phyloP scores from a whole-genome alignment of 192 early-diverging fungal genomes.

The Spizellomyces sp. region DNA sequence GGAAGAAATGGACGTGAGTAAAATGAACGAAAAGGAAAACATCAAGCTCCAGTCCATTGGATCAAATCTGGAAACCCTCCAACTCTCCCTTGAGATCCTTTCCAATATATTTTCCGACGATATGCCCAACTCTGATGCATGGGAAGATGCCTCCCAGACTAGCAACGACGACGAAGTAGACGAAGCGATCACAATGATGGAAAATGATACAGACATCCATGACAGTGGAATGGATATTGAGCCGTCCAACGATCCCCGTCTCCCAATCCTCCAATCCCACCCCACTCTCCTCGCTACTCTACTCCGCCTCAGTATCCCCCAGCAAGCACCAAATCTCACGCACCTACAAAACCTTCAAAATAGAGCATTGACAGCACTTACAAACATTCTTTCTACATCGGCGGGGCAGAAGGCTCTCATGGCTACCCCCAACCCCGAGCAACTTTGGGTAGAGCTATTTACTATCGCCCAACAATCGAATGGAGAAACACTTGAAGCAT shows the following conservation, averaged over 20 bases:
- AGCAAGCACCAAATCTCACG: too few relatives aligned
- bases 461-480: neutral
- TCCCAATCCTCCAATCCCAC: too few relatives aligned
- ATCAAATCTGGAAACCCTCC: conserved; percentile 60
- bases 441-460: conserved; percentile 18
- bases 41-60: conserved; percentile 46
- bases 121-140: conserved; percentile 47
- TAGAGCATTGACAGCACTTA: conserved; percentile 1
- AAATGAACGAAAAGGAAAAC: conserved; percentile 4
- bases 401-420: neutral
- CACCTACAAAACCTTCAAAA: conserved; percentile 18
- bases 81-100: conserved; percentile 78
- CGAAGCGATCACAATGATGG: conserved; percentile 32
- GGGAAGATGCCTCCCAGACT: conserved; percentile 23
- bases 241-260: too few relatives aligned
- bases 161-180: conserved; percentile 48
- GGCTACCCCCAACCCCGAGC: neutral
- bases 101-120: conserved; percentile 68
- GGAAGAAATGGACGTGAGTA: conserved; percentile 14
- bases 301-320: too few relatives aligned
- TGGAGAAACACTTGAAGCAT: too few relatives aligned
- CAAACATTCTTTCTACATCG: conserved; percentile 11
- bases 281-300: too few relatives aligned
- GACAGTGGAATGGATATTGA: too few relatives aligned
- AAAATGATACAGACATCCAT: conserved; percentile 47